Evolutionary conservation across 139 green algal species (phyloP).

Genomic region (Picochlorum sp.): DNA sequence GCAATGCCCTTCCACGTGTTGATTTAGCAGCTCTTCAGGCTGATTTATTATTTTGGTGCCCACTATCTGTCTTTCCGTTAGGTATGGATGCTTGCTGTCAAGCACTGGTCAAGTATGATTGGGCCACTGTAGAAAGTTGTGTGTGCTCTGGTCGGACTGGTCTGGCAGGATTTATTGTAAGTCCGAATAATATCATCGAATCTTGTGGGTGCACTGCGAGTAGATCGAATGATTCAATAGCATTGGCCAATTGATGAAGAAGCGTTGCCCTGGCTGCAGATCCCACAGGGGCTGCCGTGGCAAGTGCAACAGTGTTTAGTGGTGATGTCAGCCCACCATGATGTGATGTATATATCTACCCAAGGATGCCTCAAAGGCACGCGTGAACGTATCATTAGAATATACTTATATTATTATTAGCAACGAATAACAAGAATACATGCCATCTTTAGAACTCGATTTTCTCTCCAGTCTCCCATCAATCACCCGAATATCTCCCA

Average conservation of each 20-base stretch:
- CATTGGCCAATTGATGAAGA: too few relatives aligned
- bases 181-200: neutral
- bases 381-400: too few relatives aligned
- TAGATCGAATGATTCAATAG: too few relatives aligned
- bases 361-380: too few relatives aligned
- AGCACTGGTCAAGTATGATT: neutral
- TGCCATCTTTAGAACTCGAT: conserved; percentile 11
- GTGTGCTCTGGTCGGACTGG: neutral
- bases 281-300: too few relatives aligned
- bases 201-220: neutral
- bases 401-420: too few relatives aligned
- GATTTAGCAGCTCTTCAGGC: neutral
- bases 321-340: too few relatives aligned
- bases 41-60: neutral
- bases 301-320: too few relatives aligned
- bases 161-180: neutral
- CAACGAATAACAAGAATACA: too few relatives aligned
- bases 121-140: neutral
- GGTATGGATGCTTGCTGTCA: conserved; percentile 5
- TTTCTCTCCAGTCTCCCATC: conserved; percentile 18
- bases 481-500: conserved; percentile 52
- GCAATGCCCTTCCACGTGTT: neutral
- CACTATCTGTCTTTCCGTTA: neutral
- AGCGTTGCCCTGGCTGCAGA: too few relatives aligned
- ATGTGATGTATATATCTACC: too few relatives aligned